Evolutionary conservation across 495 filamentous ascomycete genomes (phyloP), one percentile per base, ranked within the genome.

Genomic region (Xylaria venustula): DNA sequence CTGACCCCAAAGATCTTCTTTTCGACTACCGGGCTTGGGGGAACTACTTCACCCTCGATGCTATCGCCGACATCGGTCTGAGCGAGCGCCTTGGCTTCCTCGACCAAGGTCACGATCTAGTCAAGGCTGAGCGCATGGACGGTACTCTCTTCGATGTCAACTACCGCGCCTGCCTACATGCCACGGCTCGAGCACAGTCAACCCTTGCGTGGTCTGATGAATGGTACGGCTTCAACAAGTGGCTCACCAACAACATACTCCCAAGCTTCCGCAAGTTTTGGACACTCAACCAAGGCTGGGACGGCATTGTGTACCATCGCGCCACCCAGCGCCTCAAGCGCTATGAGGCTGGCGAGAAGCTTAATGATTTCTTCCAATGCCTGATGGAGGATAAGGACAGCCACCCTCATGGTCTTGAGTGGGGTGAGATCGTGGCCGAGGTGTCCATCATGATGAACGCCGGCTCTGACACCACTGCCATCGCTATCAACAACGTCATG

Each of bases 281-380:
- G 68, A 64, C 71, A 47, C 44, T 65, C 9, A 67, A 64, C 46
- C 40, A 63, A 28, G 57, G 59, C 32, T 79, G 67, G 65, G 61
- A 73, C 44, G 70, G 62, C 44, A 82, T 83, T 51, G 77, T 80
- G 30, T 75, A 71, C 15, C 63, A 63, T 28, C 75, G 71, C 3
- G 71, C 69, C n/a, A 73, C 53, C 20, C 41, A 77, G 49, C 69
- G 79, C 12, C 67, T 78, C 1, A 64, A 64, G 1, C 71, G 77
- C 12, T 81, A 84, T 64, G 68, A 77, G 9, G 67, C 65, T 15
- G 81, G 81, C 26, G 82, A 85, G 54, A 75, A 78, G 51, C 73
- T 85, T 0, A 79, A 84, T 28, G 82, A 85, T 59, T 85, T 86
- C 68, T 84, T 85, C 72, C 66, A 74, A 36, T 73, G 75, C 2